phyloP scores from a whole-genome alignment of 345 rosid species.

The Aegle marmelos region DNA sequence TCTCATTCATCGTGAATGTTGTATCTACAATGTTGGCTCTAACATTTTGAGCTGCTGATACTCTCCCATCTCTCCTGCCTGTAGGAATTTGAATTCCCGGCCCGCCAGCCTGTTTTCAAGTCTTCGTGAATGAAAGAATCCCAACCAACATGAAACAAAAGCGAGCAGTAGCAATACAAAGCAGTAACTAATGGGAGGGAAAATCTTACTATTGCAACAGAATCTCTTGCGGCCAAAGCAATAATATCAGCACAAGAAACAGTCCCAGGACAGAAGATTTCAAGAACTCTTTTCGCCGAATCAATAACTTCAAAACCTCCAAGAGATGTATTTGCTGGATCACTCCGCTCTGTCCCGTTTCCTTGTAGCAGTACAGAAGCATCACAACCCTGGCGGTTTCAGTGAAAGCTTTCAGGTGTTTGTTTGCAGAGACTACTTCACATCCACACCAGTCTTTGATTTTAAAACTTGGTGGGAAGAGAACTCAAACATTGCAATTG shows the following conservation, averaged over 20 bases:
- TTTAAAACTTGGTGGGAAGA: too few relatives aligned
- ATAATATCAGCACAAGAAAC: slow-evolving; percentile 59
- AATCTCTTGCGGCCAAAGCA: slow-evolving; percentile 56
- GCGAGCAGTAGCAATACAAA: neutral
- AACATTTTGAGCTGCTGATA: slow-evolving; percentile 39
- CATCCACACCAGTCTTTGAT: too few relatives aligned
- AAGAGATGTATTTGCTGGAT: slow-evolving; percentile 71
- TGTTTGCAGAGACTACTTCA: neutral
- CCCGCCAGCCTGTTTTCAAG: slow-evolving; percentile 43
- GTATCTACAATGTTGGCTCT: slow-evolving; percentile 72
- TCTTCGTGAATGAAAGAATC: slow-evolving; percentile 11
- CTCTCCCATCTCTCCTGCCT: slow-evolving; percentile 48
- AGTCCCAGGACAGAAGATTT: slow-evolving; percentile 46
- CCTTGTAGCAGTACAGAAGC: slow-evolving; percentile 81
- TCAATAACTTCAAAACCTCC: slow-evolving; percentile 62
- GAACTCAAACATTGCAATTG: too few relatives aligned
- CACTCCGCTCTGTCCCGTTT: slow-evolving; percentile 72
- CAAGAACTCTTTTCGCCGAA: slow-evolving; percentile 46
- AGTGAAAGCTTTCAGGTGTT: neutral
- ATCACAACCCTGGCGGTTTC: slow-evolving; percentile 69
- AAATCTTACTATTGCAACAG: slow-evolving; percentile 41
- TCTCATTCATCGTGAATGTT: slow-evolving; percentile 59
- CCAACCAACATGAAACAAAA: neutral
- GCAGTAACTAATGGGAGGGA: neutral
- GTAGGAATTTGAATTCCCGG: slow-evolving; percentile 47